Percentiles rank a stretch among this genome's conserved stretches.
These are phyloP conservation scores for Bruguiera sexangula DNA, from an alignment of 345 rosid species.

Conservation along the genomic window DNA sequence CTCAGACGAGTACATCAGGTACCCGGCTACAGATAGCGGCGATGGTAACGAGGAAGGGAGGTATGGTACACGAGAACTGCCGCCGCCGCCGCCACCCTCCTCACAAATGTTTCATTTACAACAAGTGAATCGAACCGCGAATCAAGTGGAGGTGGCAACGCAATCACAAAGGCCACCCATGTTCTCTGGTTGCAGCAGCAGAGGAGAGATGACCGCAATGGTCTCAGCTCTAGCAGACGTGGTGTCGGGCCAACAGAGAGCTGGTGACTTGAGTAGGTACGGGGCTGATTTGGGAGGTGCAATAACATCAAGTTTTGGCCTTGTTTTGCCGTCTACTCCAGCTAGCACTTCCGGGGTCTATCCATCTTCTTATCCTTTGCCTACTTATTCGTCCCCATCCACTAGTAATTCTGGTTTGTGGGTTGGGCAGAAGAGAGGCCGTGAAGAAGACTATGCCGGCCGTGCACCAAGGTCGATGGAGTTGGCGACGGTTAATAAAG, in stretches of 20 bases:
- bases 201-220: conserved; percentile 65
- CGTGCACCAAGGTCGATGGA: conserved; percentile 22
- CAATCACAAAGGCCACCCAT: conserved; percentile 12
- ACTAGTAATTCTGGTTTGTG: conserved; percentile 21
- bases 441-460: conserved; percentile 26
- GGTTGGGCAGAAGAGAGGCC: conserved; percentile 40
- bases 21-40: conserved; percentile 5
- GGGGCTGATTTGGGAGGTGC: conserved; percentile 6
- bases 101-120: conserved; percentile 3
- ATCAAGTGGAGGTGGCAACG: background rate
- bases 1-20: conserved; percentile 11
- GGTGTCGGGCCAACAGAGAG: conserved; percentile 40
- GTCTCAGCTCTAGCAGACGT: conserved; percentile 68
- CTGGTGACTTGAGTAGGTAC: background rate
- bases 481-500: conserved; percentile 30
- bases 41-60: conserved; percentile 1
- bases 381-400: conserved; percentile 20
- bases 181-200: conserved; percentile 34
- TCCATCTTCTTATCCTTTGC: conserved; percentile 20
- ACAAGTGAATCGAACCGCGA: background rate
- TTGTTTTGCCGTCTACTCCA: conserved; percentile 3
- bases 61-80: background rate
- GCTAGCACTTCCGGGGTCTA: background rate
- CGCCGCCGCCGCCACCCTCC: background rate
- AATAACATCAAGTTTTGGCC: conserved; percentile 16